Evolutionary conservation across 208 protist species (phyloP).

Genomic region (Leptomonas seymouri): DNA sequence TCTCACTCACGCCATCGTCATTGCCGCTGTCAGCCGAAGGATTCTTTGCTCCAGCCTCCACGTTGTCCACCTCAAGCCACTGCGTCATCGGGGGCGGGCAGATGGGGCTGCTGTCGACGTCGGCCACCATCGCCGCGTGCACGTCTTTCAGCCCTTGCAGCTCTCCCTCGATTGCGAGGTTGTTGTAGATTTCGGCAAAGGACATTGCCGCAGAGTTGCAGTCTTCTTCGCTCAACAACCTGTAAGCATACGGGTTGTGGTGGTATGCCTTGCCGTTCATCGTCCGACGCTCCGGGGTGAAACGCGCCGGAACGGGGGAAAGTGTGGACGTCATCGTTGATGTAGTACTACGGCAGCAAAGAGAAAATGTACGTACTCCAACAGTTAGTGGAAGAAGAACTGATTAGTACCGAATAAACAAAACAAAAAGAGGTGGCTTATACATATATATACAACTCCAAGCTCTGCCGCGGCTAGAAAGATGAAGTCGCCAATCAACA

Average conservation of each 20-base stretch:
- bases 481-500: too few species aligned
- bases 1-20: constrained; percentile 58
- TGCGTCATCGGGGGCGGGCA: constrained; percentile 7
- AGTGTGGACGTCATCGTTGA: constrained; percentile 8
- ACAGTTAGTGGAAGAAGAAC: not conserved
- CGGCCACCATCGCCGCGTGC: not conserved
- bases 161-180: not conserved
- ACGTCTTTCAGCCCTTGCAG: constrained; percentile 2
- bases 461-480: not conserved
- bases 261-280: constrained; percentile 27
- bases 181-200: constrained; percentile 28
- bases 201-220: constrained; percentile 19
- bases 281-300: not conserved
- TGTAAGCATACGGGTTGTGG: constrained; percentile 55
- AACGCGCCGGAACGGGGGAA: not conserved
- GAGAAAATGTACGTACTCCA: not conserved
- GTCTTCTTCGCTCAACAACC: constrained; percentile 31
- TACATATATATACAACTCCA: not conserved
- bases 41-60: not conserved
- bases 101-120: not conserved
- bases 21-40: constrained; percentile 23
- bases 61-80: not conserved
- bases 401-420: too few species aligned
- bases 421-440: not conserved
- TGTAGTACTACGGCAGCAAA: not conserved